A percentile compares a stretch with the other conserved stretches of the same genome.
Conservation (phyloP, 768 basidiomycete species). For the Mycena chlorophos region DNA sequence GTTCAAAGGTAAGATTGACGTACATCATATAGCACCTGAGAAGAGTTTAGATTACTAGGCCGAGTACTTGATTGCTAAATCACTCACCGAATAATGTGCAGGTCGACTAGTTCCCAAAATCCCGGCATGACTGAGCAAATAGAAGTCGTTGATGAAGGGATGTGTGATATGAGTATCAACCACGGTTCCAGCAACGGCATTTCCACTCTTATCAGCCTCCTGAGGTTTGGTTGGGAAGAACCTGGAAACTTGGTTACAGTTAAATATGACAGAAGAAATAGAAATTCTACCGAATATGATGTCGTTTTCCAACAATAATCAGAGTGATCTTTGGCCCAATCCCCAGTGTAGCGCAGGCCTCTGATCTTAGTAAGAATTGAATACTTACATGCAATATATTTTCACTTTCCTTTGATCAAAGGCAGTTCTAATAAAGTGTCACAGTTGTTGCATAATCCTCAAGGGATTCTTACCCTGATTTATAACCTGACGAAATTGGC, state of each 20-base stretch:
- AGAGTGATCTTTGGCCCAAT: neutral
- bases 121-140: neutral
- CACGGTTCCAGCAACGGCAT: neutral
- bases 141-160: neutral
- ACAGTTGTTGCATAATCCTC: too few relatives aligned
- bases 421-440: too few relatives aligned
- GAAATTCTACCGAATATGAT: neutral
- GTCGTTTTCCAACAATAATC: neutral
- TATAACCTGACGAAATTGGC: neutral
- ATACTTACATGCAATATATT: neutral
- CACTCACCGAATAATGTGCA: neutral
- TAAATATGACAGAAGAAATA: neutral
- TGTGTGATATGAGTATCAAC: neutral
- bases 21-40: neutral
- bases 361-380: neutral
- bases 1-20: neutral
- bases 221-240: neutral
- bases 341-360: neutral
- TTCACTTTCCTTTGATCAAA: too few relatives aligned
- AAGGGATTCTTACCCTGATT: neutral
- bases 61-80: neutral
- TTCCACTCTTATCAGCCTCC: neutral
- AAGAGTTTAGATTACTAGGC: neutral
- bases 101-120: neutral
- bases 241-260: neutral